phyloP scores from a whole-genome alignment of 2,329 filamentous ascomycete genomes.

The Hymenoscyphus linearis region DNA sequence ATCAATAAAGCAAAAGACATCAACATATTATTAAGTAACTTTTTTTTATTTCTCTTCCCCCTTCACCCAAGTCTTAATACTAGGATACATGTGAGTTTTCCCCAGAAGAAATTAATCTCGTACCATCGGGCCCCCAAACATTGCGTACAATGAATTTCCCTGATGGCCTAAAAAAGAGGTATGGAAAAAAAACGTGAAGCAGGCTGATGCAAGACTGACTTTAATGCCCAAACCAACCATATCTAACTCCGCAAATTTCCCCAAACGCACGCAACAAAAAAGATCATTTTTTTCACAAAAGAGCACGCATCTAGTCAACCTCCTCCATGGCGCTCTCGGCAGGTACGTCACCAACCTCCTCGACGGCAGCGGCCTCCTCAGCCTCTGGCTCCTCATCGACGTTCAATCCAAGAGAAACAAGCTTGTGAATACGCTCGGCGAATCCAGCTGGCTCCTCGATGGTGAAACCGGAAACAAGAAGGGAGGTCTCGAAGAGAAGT shows the following conservation, averaged over 20 bases:
- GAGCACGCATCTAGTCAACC: constrained; percentile 70
- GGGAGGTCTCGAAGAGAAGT: constrained; percentile 97
- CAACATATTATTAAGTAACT: not conserved
- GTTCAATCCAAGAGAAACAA: constrained; percentile 95
- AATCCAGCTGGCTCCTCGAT: constrained; percentile 98
- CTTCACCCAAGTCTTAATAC: not conserved
- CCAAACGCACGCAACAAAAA: constrained; percentile 9
- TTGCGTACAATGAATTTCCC: constrained; percentile 8
- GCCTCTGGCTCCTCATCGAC: constrained; percentile 89
- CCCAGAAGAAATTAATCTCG: constrained; percentile 13
- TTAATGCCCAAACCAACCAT: constrained; percentile 24
- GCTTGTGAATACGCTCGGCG: constrained; percentile 99
- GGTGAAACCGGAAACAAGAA: constrained; percentile 98
- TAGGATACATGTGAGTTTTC: constrained; percentile 3
- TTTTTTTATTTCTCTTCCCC: not conserved
- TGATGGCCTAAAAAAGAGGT: constrained; percentile 1
- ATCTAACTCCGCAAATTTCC: constrained; percentile 28
- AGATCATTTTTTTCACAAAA: constrained; percentile 10
- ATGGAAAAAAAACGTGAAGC: constrained; percentile 13
- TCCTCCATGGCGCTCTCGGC: constrained; percentile 94
- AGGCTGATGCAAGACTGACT: constrained; percentile 21
- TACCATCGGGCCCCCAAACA: not conserved
- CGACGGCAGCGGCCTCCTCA: constrained; percentile 54
- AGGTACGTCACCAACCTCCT: constrained; percentile 49
- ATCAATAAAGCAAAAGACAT: not conserved